Conservation (phyloP, 495 filamentous ascomycete species). For the Penicillium macrosclerotiorum region DNA sequence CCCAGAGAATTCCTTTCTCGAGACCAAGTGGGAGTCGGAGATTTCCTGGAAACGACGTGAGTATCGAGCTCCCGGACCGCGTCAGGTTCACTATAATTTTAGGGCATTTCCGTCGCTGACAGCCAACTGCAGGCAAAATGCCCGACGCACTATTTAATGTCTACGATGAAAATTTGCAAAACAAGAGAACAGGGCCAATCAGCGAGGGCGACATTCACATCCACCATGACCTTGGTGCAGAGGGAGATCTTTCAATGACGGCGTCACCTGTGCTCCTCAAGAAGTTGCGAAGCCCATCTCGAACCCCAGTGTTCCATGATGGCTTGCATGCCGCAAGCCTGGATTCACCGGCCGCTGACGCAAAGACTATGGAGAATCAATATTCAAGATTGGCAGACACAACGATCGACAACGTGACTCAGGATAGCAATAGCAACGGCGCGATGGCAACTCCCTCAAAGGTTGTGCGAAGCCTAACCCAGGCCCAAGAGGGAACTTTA, state of each 20-base stretch:
- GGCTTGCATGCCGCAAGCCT: slow-evolving; percentile 1
- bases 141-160: slow-evolving; percentile 24
- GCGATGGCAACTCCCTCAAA: slow-evolving; percentile 14
- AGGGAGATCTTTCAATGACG: slow-evolving; percentile 14
- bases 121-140: slow-evolving; percentile 34
- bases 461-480: slow-evolving; percentile 25
- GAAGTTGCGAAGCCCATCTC: slow-evolving; percentile 1
- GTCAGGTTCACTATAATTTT: neutral
- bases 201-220: neutral
- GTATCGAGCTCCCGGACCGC: slow-evolving; percentile 10
- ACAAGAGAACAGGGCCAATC: neutral
- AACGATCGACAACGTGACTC: slow-evolving; percentile 3
- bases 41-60: slow-evolving; percentile 39
- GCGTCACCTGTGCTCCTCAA: slow-evolving; percentile 8
- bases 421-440: neutral
- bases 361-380: slow-evolving; percentile 11
- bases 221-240: slow-evolving; percentile 6
- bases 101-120: slow-evolving; percentile 3
- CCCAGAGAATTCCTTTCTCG: slow-evolving; percentile 36
- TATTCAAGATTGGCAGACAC: slow-evolving; percentile 2
- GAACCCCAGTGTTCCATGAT: slow-evolving; percentile 16
- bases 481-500: slow-evolving; percentile 35
- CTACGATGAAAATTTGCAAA: slow-evolving; percentile 13
- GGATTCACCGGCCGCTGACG: slow-evolving; percentile 3
- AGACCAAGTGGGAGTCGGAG: slow-evolving; percentile 41